These are phyloP conservation scores for Gossypium arboreum DNA, from an alignment of 345 rosid genomes.

Conservation along the genomic window DNA sequence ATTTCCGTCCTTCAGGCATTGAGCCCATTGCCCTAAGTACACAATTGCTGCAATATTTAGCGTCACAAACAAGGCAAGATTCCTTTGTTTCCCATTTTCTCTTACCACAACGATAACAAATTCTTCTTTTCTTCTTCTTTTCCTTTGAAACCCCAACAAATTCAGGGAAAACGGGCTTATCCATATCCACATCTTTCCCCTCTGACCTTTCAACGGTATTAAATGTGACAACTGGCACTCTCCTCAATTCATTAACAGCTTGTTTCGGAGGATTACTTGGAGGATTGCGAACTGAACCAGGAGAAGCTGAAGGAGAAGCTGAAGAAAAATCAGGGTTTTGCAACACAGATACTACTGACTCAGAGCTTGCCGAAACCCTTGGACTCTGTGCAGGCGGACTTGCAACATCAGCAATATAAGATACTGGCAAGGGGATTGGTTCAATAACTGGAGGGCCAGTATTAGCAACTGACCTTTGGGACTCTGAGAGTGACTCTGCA, in stretches of 20 bases:
- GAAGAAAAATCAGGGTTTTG: conserved; percentile 83
- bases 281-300: conserved; percentile 47
- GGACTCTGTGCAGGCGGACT: conserved; percentile 69
- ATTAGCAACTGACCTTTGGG: conserved; percentile 32
- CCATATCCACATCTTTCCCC: conserved; percentile 41
- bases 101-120: conserved; percentile 77
- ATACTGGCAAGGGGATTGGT: conserved; percentile 81
- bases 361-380: conserved; percentile 76
- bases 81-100: conserved; percentile 96
- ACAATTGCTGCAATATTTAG: conserved; percentile 87
- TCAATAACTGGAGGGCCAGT: conserved; percentile 36
- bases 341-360: conserved; percentile 90
- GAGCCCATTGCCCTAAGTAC: conserved; percentile 99
- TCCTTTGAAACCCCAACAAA: conserved; percentile 59
- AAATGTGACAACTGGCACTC: conserved; percentile 75
- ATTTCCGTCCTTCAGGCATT: conserved; percentile 99
- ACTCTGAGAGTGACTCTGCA: conserved; percentile 49
- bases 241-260: conserved; percentile 36
- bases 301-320: conserved; percentile 80
- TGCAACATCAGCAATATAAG: conserved; percentile 57
- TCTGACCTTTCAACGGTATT: conserved; percentile 51
- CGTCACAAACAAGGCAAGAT: conserved; percentile 89
- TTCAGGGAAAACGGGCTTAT: conserved; percentile 49
- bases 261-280: conserved; percentile 32
- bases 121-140: conserved; percentile 55